Evolutionary conservation across 495 filamentous ascomycete genomes (phyloP), one percentile per base, ranked within the genome.

Genomic region (Aspergillus avenaceus): DNA sequence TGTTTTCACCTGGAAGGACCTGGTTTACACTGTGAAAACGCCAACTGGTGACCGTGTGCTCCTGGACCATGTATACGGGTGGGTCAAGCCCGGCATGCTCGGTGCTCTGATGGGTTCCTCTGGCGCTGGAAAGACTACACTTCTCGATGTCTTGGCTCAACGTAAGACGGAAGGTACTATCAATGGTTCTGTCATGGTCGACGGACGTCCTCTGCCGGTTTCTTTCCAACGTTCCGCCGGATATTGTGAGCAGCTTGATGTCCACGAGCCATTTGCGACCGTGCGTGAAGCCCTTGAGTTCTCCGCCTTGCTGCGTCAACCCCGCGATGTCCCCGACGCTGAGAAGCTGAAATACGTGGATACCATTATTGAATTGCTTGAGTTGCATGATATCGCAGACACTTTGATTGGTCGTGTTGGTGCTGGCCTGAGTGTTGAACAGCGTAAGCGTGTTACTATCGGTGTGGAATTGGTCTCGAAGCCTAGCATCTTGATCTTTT

Each of bases 91-190:
- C 18, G 91, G 91, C 45, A 77, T 82, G 58, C 70, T 91, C 57
- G 80, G 83, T n/a, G 87, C 87, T 0, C 68, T 91, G 11, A 87
- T 91, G 75, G 82, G 81, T 14, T 76, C 76, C 12, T 82, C 79
- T 18, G 82, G 82, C 25, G 82, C 82, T 8, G 82, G 82, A n/a
- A 85, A 85, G 45, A 85, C 82, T 8, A 85, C 82, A 1, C 58
- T 85, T 14, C 65, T 79, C 4, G 74, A 79, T 51, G 72, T 75
- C 22, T 56, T 79, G 29, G 71, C 71, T 4, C 85, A 87, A 53
- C 83, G 91, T 54, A 90, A 86, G 44, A 87, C 86, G 0, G 88
- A 90, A 74, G 91, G 91, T 59, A 87, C 93, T 4, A 90, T 97
- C 47, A 80, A 77, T 6, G 91, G 91, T 18, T 86, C 91, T 41